Percentiles rank a stretch among this genome's conserved stretches.
These are phyloP conservation scores for Mycena filopes DNA, from an alignment of 768 basidiomycete species.

Conservation along the genomic window DNA sequence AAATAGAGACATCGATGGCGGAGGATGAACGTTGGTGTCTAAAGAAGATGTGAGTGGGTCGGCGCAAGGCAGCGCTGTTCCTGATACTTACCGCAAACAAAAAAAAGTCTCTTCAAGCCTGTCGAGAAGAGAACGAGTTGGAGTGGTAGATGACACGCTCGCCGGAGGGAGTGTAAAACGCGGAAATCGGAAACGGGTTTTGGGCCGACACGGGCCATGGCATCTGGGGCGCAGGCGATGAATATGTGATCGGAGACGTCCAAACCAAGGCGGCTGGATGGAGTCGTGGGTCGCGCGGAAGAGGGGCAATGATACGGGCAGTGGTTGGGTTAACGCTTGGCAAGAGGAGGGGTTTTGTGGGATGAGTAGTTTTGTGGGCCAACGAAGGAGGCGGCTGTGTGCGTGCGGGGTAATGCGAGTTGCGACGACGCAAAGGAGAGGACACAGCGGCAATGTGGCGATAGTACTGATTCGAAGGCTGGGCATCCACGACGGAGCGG, in stretches of 20 bases:
- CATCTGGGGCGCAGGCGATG: not conserved
- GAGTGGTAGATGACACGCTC: slow-evolving; percentile 1
- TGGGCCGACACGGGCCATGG: slow-evolving; percentile 4
- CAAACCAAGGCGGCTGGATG: slow-evolving; percentile 16
- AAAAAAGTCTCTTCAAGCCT: not conserved
- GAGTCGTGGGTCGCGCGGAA: not conserved
- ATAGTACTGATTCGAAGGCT: slow-evolving; percentile 10
- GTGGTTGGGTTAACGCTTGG: not conserved
- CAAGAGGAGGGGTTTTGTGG: not conserved
- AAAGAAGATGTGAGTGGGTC: no score
- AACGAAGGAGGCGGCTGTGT: not conserved
- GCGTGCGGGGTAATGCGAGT: slow-evolving; percentile 1
- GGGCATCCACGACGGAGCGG: not conserved
- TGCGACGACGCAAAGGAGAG: slow-evolving; percentile 7
- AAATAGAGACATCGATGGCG: no score
- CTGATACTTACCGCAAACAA: slow-evolving; percentile 2
- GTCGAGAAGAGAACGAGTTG: not conserved
- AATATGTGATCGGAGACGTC: slow-evolving; percentile 23
- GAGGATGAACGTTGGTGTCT: no score
- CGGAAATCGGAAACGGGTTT: slow-evolving; percentile 1
- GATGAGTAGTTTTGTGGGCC: not conserved
- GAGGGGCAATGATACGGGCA: not conserved
- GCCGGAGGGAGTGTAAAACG: not conserved
- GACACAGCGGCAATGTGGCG: not conserved
- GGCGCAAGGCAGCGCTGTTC: not conserved